Evolutionary conservation across 2,329 filamentous ascomycete species (phyloP), one percentile per base, ranked within the genome.

Genomic region (Fragosphaeria purpurea): DNA sequence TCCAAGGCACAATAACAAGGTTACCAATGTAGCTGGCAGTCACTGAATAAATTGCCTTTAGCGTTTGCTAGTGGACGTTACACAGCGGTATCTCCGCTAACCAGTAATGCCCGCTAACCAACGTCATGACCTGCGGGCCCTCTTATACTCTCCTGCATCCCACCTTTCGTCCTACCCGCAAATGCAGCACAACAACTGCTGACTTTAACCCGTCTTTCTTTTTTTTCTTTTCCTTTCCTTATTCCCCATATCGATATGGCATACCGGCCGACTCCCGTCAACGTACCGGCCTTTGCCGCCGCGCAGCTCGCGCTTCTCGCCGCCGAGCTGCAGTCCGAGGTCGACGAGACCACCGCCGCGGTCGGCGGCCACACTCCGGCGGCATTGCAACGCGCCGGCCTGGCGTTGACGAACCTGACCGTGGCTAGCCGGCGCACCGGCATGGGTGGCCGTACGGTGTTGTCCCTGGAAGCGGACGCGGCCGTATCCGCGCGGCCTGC

Each of bases 381-480:
- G 0, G 73, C 79, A 1, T 79, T 94, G 10, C 79, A 87, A 62
- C 81, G 85, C 52, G 85, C 85, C 6, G 88, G 88, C n/a, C 75
- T 88, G 41, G 88, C 88, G 35, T 73, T 93, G 59, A 80, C 82
- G 12, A 91, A 90, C 65, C 79, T 97, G 7, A 70, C 79, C 35
- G 71, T 95, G 37, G 72, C 77, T 9, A 83, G 85, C 13, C 86
- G 86, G 62, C 83, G 90, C 34, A 98, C 93, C 0, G 93, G 93
- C 0, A 74, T 96, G 39, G 93, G 90, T 12, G 93, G 93, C n/a
- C 86, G 88, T 56, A 88, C 87, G 0, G 85, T 98, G 2, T 71
- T 96, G 4, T 90, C 96, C 65, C 80, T 98, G 6, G 72, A 70
- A 2, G 66, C 69, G 1, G 70, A 70, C 12, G 72, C 80, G 0